Percentiles rank a stretch among this genome's conserved stretches.
phyloP scores from a whole-genome alignment of 768 basidiomycete genomes.

The Amanita rubescens region DNA sequence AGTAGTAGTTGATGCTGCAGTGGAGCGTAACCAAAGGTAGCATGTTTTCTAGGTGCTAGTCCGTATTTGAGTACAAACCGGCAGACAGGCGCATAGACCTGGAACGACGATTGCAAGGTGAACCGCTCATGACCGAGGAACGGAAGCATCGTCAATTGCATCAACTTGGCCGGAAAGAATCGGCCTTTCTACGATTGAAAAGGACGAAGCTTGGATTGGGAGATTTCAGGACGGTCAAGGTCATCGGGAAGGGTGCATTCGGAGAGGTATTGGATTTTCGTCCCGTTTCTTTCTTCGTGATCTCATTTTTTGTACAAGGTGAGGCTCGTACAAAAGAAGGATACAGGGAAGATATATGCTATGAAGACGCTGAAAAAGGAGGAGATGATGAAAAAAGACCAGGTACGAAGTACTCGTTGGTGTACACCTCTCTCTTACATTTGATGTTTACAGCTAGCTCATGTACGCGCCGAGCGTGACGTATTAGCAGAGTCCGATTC shows the following conservation, averaged over 20 bases:
- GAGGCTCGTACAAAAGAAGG: slow-evolving; percentile 90
- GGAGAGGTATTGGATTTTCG: slow-evolving; percentile 63
- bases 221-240: slow-evolving; percentile 95
- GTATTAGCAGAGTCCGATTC: slow-evolving; percentile 95
- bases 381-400: slow-evolving; percentile 99
- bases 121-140: slow-evolving; percentile 69
- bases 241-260: slow-evolving; percentile 98
- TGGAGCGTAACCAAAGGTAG: slow-evolving; percentile 88
- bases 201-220: slow-evolving; percentile 86
- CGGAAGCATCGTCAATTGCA: slow-evolving; percentile 79
- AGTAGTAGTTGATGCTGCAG: slow-evolving; percentile 90
- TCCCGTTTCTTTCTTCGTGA: background rate
- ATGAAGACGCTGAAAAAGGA: slow-evolving; percentile 98
- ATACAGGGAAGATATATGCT: slow-evolving; percentile 97
- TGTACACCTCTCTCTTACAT: background rate
- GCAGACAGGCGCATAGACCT: slow-evolving; percentile 74
- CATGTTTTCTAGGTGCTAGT: slow-evolving; percentile 8
- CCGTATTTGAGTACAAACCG: background rate
- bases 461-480: slow-evolving; percentile 96
- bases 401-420: slow-evolving; percentile 38
- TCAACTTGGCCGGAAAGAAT: slow-evolving; percentile 83
- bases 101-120: slow-evolving; percentile 69
- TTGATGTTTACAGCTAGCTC: slow-evolving; percentile 80
- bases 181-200: slow-evolving; percentile 78
- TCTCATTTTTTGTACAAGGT: slow-evolving; percentile 36